Evolutionary conservation across 2,329 filamentous ascomycete species (phyloP).

Genomic region (Pseudogymnoascus sp.): DNA sequence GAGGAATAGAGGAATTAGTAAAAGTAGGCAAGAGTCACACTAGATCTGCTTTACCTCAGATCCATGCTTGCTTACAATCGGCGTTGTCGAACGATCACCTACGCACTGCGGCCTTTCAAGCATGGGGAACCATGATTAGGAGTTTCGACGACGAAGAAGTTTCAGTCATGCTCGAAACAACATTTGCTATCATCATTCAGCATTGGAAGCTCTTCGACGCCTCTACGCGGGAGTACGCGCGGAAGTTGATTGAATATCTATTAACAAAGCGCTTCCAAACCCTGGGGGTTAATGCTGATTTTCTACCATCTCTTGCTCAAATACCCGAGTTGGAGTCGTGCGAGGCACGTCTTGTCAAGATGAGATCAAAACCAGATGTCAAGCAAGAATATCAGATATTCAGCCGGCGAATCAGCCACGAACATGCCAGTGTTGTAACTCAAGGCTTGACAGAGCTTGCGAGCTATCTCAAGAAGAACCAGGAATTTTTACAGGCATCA

Average conservation of each 20-base stretch:
- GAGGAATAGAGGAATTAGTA: constrained; percentile 83
- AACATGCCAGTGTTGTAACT: constrained; percentile 77
- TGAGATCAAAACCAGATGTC: constrained; percentile 58
- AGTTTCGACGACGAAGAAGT: constrained; percentile 72
- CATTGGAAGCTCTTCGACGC: constrained; percentile 66
- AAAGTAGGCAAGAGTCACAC: constrained; percentile 64
- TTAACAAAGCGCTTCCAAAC: constrained; percentile 18
- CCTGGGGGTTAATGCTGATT: constrained; percentile 36
- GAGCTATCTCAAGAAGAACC: constrained; percentile 62
- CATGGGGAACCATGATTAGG: constrained; percentile 73
- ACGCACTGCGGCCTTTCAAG: constrained; percentile 69
- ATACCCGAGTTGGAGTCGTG: constrained; percentile 63
- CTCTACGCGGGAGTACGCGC: constrained; percentile 49
- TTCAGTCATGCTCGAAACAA: constrained; percentile 73
- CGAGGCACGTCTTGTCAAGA: constrained; percentile 53
- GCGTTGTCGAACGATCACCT: constrained; percentile 68
- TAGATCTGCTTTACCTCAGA: constrained; percentile 73
- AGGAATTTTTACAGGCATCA: constrained; percentile 70
- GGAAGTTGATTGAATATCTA: constrained; percentile 49
- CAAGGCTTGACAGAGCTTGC: constrained; percentile 73
- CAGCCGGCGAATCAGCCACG: constrained; percentile 64
- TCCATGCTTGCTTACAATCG: constrained; percentile 85
- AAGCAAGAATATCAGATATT: constrained; percentile 64
- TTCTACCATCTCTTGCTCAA: constrained; percentile 67
- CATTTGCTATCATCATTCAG: constrained; percentile 75